Percentiles rank a stretch among this genome's conserved stretches.
Evolutionary conservation across 768 basidiomycete species (phyloP).

Genomic region (Phaeotremella skinneri): DNA sequence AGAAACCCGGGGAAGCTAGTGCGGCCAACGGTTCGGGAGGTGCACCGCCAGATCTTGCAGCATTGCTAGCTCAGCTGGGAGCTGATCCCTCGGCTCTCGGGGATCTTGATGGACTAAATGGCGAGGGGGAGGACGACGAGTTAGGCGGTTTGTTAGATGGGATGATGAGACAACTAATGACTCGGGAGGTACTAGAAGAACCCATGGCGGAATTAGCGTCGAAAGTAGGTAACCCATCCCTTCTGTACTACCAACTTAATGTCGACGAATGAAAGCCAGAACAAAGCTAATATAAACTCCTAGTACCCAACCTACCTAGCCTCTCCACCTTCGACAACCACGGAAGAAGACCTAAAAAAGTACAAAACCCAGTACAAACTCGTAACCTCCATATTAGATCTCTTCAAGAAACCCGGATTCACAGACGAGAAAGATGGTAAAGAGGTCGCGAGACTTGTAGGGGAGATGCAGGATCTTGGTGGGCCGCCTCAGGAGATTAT

Average conservation of each 20-base stretch:
- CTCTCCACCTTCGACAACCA: slow-evolving; percentile 34
- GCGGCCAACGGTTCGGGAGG: slow-evolving; percentile 7
- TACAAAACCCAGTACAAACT: slow-evolving; percentile 40
- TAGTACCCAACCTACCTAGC: slow-evolving; percentile 51
- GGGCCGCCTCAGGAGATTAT: slow-evolving; percentile 51
- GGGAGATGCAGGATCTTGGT: slow-evolving; percentile 52
- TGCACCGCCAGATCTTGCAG: slow-evolving; percentile 28
- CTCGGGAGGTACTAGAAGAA: slow-evolving; percentile 50
- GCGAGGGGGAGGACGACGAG: slow-evolving; percentile 37
- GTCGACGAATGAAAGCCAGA: slow-evolving; percentile 4
- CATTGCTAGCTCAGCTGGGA: slow-evolving; percentile 28
- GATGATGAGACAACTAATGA: slow-evolving; percentile 53
- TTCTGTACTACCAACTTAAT: background rate
- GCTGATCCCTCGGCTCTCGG: slow-evolving; percentile 29
- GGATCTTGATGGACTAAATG: slow-evolving; percentile 19
- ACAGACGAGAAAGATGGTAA: slow-evolving; percentile 42
- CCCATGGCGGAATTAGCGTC: slow-evolving; percentile 49
- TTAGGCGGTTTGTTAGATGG: slow-evolving; percentile 49
- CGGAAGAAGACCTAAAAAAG: slow-evolving; percentile 33
- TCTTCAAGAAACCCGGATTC: slow-evolving; percentile 40
- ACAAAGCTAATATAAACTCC: background rate
- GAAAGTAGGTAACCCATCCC: slow-evolving; percentile 40
- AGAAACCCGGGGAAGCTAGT: slow-evolving; percentile 16
- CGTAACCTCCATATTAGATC: slow-evolving; percentile 41
- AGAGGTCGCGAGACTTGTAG: slow-evolving; percentile 30